phyloP scores from a whole-genome alignment of 352 stramenopile genomes.

The Phytophthora pluvialis region DNA sequence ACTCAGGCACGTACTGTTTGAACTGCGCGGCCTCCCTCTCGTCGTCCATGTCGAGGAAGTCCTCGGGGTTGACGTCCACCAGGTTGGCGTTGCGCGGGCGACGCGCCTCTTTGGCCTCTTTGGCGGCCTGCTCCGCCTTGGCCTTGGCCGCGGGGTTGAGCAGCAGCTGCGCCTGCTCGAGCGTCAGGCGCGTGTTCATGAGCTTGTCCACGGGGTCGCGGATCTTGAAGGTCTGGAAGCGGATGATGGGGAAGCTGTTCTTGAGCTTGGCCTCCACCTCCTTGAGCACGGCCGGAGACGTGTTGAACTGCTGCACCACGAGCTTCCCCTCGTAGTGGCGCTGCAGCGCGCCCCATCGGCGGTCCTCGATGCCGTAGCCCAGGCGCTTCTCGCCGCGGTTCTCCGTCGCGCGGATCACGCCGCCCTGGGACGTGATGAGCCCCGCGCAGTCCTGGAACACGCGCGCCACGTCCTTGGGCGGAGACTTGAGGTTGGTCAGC shows the following conservation, averaged over 20 bases:
- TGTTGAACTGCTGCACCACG: constrained; percentile 88
- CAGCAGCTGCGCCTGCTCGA: constrained; percentile 63
- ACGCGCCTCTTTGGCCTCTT: constrained; percentile 43
- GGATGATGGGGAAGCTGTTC: constrained; percentile 85
- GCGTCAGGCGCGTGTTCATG: constrained; percentile 82
- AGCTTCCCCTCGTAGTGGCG: constrained; percentile 88
- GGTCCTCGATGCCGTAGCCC: constrained; percentile 86
- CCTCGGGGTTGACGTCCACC: constrained; percentile 50
- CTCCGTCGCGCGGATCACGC: constrained; percentile 78
- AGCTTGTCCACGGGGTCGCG: constrained; percentile 81
- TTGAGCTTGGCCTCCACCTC: constrained; percentile 86
- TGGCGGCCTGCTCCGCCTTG: constrained; percentile 44
- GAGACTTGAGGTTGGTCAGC: constrained; percentile 88
- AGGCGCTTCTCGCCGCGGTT: constrained; percentile 86
- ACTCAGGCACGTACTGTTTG: constrained; percentile 85
- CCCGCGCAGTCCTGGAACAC: constrained; percentile 85
- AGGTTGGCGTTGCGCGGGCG: constrained; percentile 36
- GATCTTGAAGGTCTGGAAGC: constrained; percentile 89
- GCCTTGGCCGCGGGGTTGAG: constrained; percentile 51
- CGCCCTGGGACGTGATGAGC: constrained; percentile 69
- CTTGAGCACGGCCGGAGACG: constrained; percentile 66
- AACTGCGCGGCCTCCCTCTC: constrained; percentile 71
- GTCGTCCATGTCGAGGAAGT: constrained; percentile 64
- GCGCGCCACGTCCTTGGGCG: constrained; percentile 81
- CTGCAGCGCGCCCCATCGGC: constrained; percentile 85